Base-by-base conservation (phyloP, 2,329 filamentous ascomycete species). In the Arachnomyces sp. region DNA sequence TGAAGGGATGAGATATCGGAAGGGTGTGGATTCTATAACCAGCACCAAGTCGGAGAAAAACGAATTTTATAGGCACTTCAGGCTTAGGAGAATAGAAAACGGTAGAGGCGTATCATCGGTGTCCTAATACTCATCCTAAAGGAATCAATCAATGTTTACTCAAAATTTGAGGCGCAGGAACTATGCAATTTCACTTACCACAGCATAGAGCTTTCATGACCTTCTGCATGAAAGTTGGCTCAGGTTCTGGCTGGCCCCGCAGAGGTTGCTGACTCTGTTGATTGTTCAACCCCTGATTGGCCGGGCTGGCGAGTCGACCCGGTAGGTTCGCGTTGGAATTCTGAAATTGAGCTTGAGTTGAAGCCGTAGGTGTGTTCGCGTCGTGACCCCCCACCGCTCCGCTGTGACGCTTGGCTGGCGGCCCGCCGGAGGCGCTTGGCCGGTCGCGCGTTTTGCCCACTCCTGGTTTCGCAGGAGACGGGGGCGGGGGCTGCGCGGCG, bases 341-440 rank as follows among this genome's bases (percentile, higher is more conserved):
- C 71, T 94, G 88, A 74, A 95, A 95, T 62, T 95, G 90, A 52
- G 90, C 90, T 66, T 93, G 86, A 49, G 87, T 95, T 60, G 87
- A 95, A 55, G 84, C 86, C 60, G 89, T 83, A 53, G 88, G 86
- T 50, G 89, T 90, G 58, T 80, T 78, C 63, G 84, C 78, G 63
- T 93, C 86, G 63, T 66, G 47, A 36, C 60, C 63, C 50, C 59
- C 57, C 38, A 51, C 56, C 43, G 52, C 45, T 36, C 53, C 65
- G 75, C 81, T 88, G 67, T 77, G 78, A 70, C 87, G 80, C 73
- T 89, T 85, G 60, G 77, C 74, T 65, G 77, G 75, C 63, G 82
- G 77, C 59, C 77, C 81, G 72, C 78, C 83, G 72, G 77, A 78
- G 67, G 70, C 83, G 78, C 78, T 89, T 85, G 75, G 83, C 73